Evolutionary conservation across 331 rosid species (phyloP).

Genomic region (Quercus tomentella): DNA sequence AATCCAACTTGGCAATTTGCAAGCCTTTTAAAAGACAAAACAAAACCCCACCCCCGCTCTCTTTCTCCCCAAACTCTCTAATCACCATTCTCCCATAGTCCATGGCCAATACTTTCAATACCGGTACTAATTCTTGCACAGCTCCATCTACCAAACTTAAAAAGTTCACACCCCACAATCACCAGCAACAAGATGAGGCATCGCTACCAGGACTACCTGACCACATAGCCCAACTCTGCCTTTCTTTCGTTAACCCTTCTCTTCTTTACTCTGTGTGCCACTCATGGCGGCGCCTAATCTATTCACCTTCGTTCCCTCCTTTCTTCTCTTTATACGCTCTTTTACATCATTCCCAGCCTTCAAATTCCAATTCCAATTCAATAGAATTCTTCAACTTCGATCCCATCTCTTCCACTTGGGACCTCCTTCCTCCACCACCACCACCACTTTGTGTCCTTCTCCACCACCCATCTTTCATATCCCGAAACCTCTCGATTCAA

Average conservation of each 20-base stretch:
- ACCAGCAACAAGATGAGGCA: not conserved
- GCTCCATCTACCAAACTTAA: not conserved
- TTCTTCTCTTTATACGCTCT: slow-evolving; percentile 65
- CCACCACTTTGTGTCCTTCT: slow-evolving; percentile 40
- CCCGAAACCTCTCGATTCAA: slow-evolving; percentile 65
- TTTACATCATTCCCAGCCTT: slow-evolving; percentile 11
- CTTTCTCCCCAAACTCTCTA: not conserved
- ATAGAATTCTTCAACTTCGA: slow-evolving; percentile 48
- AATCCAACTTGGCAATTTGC: too few relatives aligned
- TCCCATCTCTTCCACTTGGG: slow-evolving; percentile 56
- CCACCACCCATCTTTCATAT: slow-evolving; percentile 82
- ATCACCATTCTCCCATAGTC: too few relatives aligned
- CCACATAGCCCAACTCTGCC: slow-evolving; percentile 62
- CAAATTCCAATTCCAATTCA: not conserved
- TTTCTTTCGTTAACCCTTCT: slow-evolving; percentile 41
- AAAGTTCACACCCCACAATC: not conserved
- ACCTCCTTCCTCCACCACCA: slow-evolving; percentile 40
- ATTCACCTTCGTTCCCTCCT: slow-evolving; percentile 67
- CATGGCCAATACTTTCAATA: not conserved
- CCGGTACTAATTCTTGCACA: not conserved
- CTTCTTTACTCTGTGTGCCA: slow-evolving; percentile 48
- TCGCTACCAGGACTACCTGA: slow-evolving; percentile 70
- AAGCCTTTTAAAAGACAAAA: too few relatives aligned
- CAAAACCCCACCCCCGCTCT: too few relatives aligned
- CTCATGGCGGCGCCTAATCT: slow-evolving; percentile 78